Conservation (phyloP, 2,329 filamentous ascomycete genomes). For the Apiospora sp. region DNA sequence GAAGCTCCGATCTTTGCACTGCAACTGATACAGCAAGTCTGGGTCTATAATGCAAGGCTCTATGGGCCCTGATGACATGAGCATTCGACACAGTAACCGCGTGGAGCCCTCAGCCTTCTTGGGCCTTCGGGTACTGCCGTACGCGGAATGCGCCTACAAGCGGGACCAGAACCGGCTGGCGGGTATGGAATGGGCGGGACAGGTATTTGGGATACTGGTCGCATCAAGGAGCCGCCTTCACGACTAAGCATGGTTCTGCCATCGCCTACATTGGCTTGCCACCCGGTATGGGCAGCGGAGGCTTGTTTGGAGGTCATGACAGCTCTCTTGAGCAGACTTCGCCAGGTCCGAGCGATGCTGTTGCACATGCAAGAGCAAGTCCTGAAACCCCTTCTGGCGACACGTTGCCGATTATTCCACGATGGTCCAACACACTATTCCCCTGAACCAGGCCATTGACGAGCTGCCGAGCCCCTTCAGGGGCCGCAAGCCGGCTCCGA, state of each 20-base stretch:
- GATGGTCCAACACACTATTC: no score
- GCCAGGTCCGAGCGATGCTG: slow-evolving; percentile 48
- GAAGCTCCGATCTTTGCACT: no score
- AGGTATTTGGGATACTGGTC: slow-evolving; percentile 83
- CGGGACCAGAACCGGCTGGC: no score
- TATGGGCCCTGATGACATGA: neutral
- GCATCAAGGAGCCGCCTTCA: slow-evolving; percentile 75
- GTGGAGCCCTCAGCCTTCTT: slow-evolving; percentile 19
- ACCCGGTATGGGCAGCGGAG: slow-evolving; percentile 45
- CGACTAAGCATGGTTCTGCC: slow-evolving; percentile 77
- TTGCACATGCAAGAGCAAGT: no score
- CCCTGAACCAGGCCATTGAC: no score
- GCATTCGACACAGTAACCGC: neutral
- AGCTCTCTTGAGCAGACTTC: slow-evolving; percentile 56
- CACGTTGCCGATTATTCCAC: no score
- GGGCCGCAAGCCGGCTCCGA: no score
- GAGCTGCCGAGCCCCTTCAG: no score
- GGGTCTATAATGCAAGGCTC: slow-evolving; percentile 25
- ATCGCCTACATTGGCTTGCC: slow-evolving; percentile 72
- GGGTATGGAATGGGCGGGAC: slow-evolving; percentile 50
- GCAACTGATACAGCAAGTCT: slow-evolving; percentile 19
- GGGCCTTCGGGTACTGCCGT: slow-evolving; percentile 42
- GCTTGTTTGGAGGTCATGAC: slow-evolving; percentile 59
- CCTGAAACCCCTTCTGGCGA: no score
- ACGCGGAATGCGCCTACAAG: slow-evolving; percentile 54